Evolutionary conservation across 2,329 filamentous ascomycete species (phyloP).

Genomic region (Ceratocystis colombiana): DNA sequence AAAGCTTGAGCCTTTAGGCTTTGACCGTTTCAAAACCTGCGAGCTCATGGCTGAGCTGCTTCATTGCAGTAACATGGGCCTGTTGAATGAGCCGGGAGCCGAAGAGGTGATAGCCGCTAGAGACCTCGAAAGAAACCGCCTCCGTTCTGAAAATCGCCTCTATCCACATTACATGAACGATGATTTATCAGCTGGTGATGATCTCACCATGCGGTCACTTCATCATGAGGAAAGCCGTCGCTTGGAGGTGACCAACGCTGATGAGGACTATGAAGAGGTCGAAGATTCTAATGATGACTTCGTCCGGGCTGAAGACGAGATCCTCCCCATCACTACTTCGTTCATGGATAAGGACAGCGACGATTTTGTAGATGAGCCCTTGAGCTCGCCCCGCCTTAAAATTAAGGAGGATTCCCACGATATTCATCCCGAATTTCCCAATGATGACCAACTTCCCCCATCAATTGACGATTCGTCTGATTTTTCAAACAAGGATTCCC

Average conservation of each 20-base stretch:
- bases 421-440: slow-evolving; percentile 35
- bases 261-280: slow-evolving; percentile 92
- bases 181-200: slow-evolving; percentile 42
- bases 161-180: slow-evolving; percentile 34
- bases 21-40: slow-evolving; percentile 97
- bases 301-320: slow-evolving; percentile 69
- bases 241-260: slow-evolving; percentile 68
- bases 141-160: slow-evolving; percentile 69
- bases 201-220: slow-evolving; percentile 49
- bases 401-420: slow-evolving; percentile 42
- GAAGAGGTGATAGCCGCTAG: slow-evolving; percentile 74
- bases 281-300: slow-evolving; percentile 53
- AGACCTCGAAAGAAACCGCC: slow-evolving; percentile 68
- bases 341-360: slow-evolving; percentile 56
- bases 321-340: slow-evolving; percentile 56
- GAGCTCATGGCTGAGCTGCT: slow-evolving; percentile 96
- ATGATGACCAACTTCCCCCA: slow-evolving; percentile 27
- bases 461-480: slow-evolving; percentile 17
- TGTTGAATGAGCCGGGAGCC: slow-evolving; percentile 83
- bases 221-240: slow-evolving; percentile 52
- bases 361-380: slow-evolving; percentile 68
- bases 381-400: slow-evolving; percentile 57
- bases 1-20: slow-evolving; percentile 86
- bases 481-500: slow-evolving; percentile 18
- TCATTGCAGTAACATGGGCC: slow-evolving; percentile 97